phyloP scores from a whole-genome alignment of 495 filamentous ascomycete species.

The Annulohypoxylon nitens region DNA sequence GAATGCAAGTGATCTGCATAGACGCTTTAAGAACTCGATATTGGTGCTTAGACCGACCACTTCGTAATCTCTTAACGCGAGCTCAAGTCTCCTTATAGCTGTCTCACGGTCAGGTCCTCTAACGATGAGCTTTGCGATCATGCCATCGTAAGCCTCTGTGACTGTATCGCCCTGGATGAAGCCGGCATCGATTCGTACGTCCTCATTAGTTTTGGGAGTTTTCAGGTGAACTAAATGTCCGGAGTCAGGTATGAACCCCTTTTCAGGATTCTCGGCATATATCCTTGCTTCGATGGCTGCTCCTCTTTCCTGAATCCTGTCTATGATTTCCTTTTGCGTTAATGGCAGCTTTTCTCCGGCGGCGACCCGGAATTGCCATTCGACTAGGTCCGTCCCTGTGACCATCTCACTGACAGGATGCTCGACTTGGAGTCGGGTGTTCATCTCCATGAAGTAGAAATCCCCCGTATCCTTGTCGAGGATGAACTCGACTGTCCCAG shows the following conservation, averaged over 20 bases:
- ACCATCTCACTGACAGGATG: conserved; percentile 98
- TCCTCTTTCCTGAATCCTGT: conserved; percentile 78
- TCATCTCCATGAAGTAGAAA: conserved; percentile 99
- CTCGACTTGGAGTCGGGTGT: conserved; percentile 95
- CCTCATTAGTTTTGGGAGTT: conserved; percentile 74
- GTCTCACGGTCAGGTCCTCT: conserved; percentile 80
- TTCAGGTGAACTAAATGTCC: conserved; percentile 87
- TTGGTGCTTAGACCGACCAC: conserved; percentile 94
- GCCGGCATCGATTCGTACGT: conserved; percentile 90
- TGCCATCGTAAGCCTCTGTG: conserved; percentile 96
- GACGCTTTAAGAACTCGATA: conserved; percentile 92
- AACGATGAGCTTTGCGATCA: conserved; percentile 99
- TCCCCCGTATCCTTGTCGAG: conserved; percentile 94
- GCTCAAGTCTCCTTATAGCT: conserved; percentile 83
- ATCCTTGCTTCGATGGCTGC: conserved; percentile 96
- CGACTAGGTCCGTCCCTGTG: conserved; percentile 92
- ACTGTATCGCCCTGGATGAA: conserved; percentile 93
- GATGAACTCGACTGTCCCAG: conserved; percentile 98
- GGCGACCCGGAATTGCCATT: conserved; percentile 95
- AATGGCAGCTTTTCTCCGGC: conserved; percentile 88
- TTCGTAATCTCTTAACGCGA: conserved; percentile 91
- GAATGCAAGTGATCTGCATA: conserved; percentile 85
- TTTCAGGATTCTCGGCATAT: conserved; percentile 93
- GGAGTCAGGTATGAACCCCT: conserved; percentile 92
- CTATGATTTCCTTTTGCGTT: conserved; percentile 84